These are phyloP conservation scores for Croton setiger DNA, from an alignment of 441 rosid species.

Conservation along the genomic window DNA sequence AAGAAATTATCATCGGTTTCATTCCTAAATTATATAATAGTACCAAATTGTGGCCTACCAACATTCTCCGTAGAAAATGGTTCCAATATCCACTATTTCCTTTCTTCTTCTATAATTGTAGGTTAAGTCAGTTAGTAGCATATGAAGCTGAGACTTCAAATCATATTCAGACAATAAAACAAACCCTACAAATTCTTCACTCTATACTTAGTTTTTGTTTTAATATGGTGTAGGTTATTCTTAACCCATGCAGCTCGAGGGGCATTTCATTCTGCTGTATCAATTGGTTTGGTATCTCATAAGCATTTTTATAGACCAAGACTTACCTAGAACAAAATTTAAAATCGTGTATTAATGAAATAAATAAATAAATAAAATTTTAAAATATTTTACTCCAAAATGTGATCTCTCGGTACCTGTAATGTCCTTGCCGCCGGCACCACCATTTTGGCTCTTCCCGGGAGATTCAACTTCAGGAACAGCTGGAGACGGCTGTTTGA, in stretches of 20 bases:
- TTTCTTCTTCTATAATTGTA: neutral
- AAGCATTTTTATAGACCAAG: too few species aligned
- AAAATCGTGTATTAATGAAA: too few species aligned
- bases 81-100: neutral
- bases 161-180: neutral
- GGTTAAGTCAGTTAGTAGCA: conserved; percentile 1
- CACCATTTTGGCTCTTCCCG: conserved; percentile 25
- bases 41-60: too few species aligned
- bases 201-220: neutral
- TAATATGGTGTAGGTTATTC: too few species aligned
- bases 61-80: neutral
- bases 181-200: conserved; percentile 2
- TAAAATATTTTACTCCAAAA: too few species aligned
- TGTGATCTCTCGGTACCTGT: conserved; percentile 27
- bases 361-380: neutral
- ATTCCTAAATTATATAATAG: too few species aligned
- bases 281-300: too few species aligned
- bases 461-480: conserved; percentile 45
- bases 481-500: conserved; percentile 46
- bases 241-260: too few species aligned
- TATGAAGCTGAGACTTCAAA: neutral
- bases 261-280: too few species aligned
- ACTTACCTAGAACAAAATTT: neutral
- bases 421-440: conserved; percentile 34
- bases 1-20: neutral